phyloP scores from a whole-genome alignment of 2,329 filamentous ascomycete genomes.

The Penicillium thymicola region DNA sequence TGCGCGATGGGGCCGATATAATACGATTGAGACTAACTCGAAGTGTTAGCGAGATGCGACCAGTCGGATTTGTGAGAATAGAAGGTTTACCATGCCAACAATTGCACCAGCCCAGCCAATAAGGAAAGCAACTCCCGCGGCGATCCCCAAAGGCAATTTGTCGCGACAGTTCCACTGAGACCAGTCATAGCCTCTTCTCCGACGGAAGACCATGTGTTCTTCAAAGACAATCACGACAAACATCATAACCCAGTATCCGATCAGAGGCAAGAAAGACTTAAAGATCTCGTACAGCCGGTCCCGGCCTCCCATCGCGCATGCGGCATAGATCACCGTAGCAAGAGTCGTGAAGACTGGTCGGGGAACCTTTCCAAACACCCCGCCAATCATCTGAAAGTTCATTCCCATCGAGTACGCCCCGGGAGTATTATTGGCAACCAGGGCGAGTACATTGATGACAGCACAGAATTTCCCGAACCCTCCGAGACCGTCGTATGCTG shows the following conservation, averaged over 20 bases:
- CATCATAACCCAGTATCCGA: slow-evolving; percentile 47
- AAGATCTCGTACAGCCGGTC: slow-evolving; percentile 46
- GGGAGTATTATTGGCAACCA: slow-evolving; percentile 46
- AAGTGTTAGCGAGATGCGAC: neutral
- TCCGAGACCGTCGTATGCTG: slow-evolving; percentile 39
- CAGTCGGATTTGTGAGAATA: neutral
- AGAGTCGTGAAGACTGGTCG: slow-evolving; percentile 44
- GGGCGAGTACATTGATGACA: slow-evolving; percentile 42
- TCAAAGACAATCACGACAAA: slow-evolving; percentile 44
- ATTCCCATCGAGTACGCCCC: slow-evolving; percentile 46
- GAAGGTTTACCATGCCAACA: slow-evolving; percentile 37
- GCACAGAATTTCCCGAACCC: slow-evolving; percentile 45
- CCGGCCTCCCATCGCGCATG: slow-evolving; percentile 45
- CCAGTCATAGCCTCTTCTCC: slow-evolving; percentile 41
- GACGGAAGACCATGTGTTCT: slow-evolving; percentile 44
- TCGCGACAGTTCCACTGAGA: slow-evolving; percentile 38
- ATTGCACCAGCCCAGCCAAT: slow-evolving; percentile 43
- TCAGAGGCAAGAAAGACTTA: slow-evolving; percentile 45
- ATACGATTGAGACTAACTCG: slow-evolving; percentile 35
- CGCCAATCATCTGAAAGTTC: slow-evolving; percentile 44
- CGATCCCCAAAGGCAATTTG: slow-evolving; percentile 42
- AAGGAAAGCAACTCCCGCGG: slow-evolving; percentile 38
- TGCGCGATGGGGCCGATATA: slow-evolving; percentile 39
- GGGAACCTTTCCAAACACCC: slow-evolving; percentile 38
- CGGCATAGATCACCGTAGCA: slow-evolving; percentile 41